Evolutionary conservation across 345 rosid species (phyloP), one percentile per base, ranked within the genome.

Genomic region (Bruguiera parviflora): DNA sequence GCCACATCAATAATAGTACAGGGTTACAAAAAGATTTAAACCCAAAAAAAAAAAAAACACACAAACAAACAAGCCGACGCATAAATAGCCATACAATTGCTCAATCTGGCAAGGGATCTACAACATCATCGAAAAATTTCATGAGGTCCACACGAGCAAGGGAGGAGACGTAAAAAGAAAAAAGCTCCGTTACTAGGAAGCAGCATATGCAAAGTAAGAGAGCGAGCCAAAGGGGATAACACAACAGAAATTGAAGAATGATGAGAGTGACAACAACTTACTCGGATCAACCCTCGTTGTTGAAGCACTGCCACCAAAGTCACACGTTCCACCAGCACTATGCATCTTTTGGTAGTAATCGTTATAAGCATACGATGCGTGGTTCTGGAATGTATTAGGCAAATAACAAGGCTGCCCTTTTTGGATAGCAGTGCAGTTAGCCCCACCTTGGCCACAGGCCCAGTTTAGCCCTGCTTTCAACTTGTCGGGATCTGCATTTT

Each of bases 371-470:
- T 79, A 96, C 2, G 99, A 96, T 46, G 98, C 98, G 28, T 92
- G 99, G 74, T 81, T 89, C 71, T 68, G 74, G 58, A 84, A 28
- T 56, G 70, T 78, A 66, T 92, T 70, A 0, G 99, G 99, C 2
- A 32, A 53, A 82, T 69, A 96, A 68, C 99, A 96, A 0, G 89
- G 74, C 66, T 69, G 75, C 53, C 99, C 99, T 19, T 78, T 68
- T 71, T 90, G 99, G 67, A 92, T 84, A 31, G 89, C 80, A 0
- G 74, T 29, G 60, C 99, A 96, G 63, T 84, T 89, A 67, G 98
- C 99, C 68, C 78, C 86, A 49, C 99, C 96, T 80, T 78, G 90
- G 39, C 99, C 98, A 72, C 98, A 96, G 57, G 99, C 99, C 98
- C 98, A 96, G 75, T 90, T 85, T 69, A 96, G 75, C 71, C 96